Conservation (phyloP, 2,329 filamentous ascomycete genomes). For the Lachnellula suecica region DNA sequence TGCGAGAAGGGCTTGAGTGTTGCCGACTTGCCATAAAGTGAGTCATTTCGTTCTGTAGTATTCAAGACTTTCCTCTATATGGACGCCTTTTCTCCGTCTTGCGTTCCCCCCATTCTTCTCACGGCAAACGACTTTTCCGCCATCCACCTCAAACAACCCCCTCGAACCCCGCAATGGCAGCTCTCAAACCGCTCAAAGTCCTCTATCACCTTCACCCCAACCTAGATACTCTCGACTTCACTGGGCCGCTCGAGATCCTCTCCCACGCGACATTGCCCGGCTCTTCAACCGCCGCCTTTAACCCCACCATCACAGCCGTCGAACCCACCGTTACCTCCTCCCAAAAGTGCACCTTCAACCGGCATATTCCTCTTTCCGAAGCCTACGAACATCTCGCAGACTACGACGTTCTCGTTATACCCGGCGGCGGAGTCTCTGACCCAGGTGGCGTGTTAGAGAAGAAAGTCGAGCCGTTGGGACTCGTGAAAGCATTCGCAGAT, state of each 20-base stretch:
- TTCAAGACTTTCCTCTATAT: too few relatives aligned
- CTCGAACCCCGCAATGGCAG: neutral
- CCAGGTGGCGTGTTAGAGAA: conserved; percentile 57
- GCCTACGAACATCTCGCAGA: conserved; percentile 56
- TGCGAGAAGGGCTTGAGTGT: too few relatives aligned
- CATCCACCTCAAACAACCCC: neutral
- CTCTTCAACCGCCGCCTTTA: conserved; percentile 41
- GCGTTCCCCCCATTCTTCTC: too few relatives aligned
- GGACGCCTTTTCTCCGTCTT: too few relatives aligned
- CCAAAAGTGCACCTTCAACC: conserved; percentile 66
- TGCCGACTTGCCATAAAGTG: too few relatives aligned
- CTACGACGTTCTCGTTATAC: conserved; percentile 74
- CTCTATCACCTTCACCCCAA: conserved; percentile 52
- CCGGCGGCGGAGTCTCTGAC: conserved; percentile 58
- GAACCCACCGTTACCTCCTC: neutral
- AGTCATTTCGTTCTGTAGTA: too few relatives aligned
- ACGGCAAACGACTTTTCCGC: neutral
- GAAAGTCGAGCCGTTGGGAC: conserved; percentile 64
- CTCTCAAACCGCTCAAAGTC: conserved; percentile 39
- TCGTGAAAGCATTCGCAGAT: conserved; percentile 74
- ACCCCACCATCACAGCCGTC: conserved; percentile 46
- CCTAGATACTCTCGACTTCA: conserved; percentile 54
- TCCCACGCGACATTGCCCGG: conserved; percentile 47
- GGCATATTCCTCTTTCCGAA: conserved; percentile 74
- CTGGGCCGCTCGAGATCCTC: conserved; percentile 56